A percentile compares a stretch with the other conserved stretches of the same genome.
phyloP scores from a whole-genome alignment of 306 rosid genomes.

The Clitoria ternatea region DNA sequence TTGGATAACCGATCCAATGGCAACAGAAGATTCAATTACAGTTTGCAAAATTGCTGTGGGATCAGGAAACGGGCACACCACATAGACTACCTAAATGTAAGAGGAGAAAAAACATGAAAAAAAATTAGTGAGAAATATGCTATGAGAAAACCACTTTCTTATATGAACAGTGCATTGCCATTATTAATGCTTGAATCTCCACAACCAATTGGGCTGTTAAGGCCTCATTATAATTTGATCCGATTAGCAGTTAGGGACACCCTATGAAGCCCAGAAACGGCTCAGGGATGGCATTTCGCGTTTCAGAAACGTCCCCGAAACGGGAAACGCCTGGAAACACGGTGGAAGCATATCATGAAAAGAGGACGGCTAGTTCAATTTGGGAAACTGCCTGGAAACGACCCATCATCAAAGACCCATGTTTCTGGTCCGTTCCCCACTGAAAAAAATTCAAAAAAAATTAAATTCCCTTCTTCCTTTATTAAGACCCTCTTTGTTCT shows the following conservation, averaged over 20 bases:
- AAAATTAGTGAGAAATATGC: neutral
- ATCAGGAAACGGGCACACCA: conserved; percentile 97
- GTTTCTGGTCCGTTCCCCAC: no score
- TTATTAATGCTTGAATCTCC: neutral
- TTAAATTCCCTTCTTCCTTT: no score
- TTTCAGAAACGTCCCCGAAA: no score
- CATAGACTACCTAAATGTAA: conserved; percentile 78
- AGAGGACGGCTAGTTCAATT: no score
- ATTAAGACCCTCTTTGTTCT: no score
- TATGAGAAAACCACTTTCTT: neutral
- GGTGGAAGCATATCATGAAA: no score
- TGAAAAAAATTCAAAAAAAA: no score
- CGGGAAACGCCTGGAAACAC: no score
- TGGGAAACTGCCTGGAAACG: no score
- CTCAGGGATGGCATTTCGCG: no score
- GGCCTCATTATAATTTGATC: neutral
- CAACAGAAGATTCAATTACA: conserved; percentile 82
- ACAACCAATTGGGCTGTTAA: neutral
- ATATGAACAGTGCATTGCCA: conserved; percentile 5
- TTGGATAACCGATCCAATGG: conserved; percentile 82
- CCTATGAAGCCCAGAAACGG: no score
- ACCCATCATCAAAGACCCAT: no score
- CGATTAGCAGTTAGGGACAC: neutral
- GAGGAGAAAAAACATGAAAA: conserved; percentile 8
- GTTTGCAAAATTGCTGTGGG: conserved; percentile 91